Conservation (phyloP, 176 grass and related monocot species). For the Oryza rufipogon region DNA sequence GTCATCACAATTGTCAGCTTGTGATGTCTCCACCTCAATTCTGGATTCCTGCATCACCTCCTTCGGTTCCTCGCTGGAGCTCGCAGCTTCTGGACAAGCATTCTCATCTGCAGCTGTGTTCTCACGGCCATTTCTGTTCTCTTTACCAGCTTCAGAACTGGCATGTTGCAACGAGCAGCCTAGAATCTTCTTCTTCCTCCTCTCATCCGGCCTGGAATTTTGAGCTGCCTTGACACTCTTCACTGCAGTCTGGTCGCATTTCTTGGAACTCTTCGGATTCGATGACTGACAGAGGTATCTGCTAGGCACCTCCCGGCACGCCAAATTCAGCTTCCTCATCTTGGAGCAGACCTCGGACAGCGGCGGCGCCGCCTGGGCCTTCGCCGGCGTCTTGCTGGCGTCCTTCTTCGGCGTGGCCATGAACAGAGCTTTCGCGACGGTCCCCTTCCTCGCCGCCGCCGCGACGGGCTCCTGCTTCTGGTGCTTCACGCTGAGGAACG, state of each 20-base stretch:
- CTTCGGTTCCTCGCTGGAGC: constrained; percentile 10
- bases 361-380: constrained; percentile 31
- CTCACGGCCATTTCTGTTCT: constrained; percentile 10
- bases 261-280: constrained; percentile 46
- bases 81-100: constrained; percentile 2
- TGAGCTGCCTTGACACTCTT: constrained; percentile 31
- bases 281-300: constrained; percentile 58
- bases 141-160: constrained; percentile 13
- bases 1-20: constrained; percentile 37
- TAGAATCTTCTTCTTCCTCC: constrained; percentile 56
- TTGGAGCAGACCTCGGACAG: constrained; percentile 48
- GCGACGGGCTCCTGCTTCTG: constrained; percentile 34
- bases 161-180: constrained; percentile 40
- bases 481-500: constrained; percentile 54
- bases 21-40: constrained; percentile 1
- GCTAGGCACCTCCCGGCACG: constrained; percentile 69
- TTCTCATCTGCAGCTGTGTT: constrained; percentile 14
- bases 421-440: constrained; percentile 58
- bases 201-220: constrained; percentile 34
- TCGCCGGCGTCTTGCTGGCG: constrained; percentile 12
- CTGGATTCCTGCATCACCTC: constrained; percentile 28
- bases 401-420: constrained; percentile 51
- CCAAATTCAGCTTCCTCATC: constrained; percentile 59
- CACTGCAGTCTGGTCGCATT: constrained; percentile 31
- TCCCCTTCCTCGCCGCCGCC: constrained; percentile 38